Base-by-base conservation (phyloP, 257 asterid species). In the Ehretia macrophylla region DNA sequence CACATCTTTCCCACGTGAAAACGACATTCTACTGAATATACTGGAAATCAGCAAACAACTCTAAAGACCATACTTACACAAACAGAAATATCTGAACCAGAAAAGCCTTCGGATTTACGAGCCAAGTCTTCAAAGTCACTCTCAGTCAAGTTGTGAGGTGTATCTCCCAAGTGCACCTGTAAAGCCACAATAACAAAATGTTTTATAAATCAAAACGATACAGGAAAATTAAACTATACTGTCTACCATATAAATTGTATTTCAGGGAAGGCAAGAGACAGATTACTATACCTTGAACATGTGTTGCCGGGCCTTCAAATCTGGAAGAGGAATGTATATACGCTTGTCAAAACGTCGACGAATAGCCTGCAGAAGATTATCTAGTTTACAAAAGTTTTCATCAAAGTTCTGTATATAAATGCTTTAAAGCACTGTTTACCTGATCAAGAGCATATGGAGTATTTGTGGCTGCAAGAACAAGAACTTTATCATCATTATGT, bases 361-460 rank as follows among this genome's bases (percentile, higher is more conserved):
- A 59, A 92, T 84, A 53, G 99, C 99, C 97, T 92, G 69, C 4
- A 51, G 6, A 12, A 18, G 32, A 51, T 19, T 10, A 51, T 17
- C 32, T 18, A 51, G 17, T 42, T 42, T 5, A 11, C 50, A 45
- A 45, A 13, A 12, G 4, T 12, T 9, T 50, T 8, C 5, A 50
- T 8, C 1, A 14, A 48, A 1, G 53, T 48, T 48, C 20, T 1
- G 3, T 1, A 48, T 14, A 48, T 48, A 48, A 48, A 48, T 14
- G 9, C 53, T 4, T 16, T 14, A 17, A 48, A 14, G 53, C 1
- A 48, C 18, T 8, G 17, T 39, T 71, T 78, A 93, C 99, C 97
- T 89, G 97, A 75, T 92, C 99, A 58, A 89, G 89, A 67, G 99
- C 87, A 74, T 92, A 89, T 27, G 99, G 99, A 65, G 99, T 92